Evolutionary conservation across 2,329 filamentous ascomycete species (phyloP).

Genomic region (Ophiostoma sp.): DNA sequence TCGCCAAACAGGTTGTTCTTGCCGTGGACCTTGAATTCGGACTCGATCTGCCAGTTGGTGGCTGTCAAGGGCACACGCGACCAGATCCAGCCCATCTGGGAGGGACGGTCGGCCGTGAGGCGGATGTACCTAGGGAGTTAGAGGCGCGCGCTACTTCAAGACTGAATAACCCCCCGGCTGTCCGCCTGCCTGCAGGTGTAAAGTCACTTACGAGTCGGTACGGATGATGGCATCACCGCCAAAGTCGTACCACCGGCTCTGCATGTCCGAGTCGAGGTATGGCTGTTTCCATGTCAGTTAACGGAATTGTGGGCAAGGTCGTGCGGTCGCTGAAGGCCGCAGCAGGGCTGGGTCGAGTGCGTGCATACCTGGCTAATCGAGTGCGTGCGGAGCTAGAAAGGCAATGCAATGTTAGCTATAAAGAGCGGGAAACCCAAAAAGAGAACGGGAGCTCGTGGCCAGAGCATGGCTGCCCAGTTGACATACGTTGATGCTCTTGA

Average conservation of each 20-base stretch:
- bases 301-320: neutral
- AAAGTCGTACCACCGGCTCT: slow-evolving; percentile 98
- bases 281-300: slow-evolving; percentile 49
- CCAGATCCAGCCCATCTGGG: slow-evolving; percentile 88
- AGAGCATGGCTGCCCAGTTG: neutral
- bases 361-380: slow-evolving; percentile 64
- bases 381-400: slow-evolving; percentile 67
- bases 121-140: slow-evolving; percentile 69
- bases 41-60: slow-evolving; percentile 97
- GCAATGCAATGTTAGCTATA: neutral
- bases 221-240: slow-evolving; percentile 87
- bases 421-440: neutral
- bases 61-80: slow-evolving; percentile 90
- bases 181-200: neutral
- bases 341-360: slow-evolving; percentile 48
- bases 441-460: too few species aligned
- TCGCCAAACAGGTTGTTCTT: slow-evolving; percentile 88
- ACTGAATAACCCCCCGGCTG: too few species aligned
- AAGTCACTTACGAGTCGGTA: slow-evolving; percentile 51
- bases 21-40: slow-evolving; percentile 92
- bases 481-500: slow-evolving; percentile 43
- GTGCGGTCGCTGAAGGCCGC: neutral
- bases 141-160: too few species aligned
- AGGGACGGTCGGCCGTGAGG: slow-evolving; percentile 82
- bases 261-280: slow-evolving; percentile 96